Conservation (phyloP, 164 flowering plant species). For the Vitis rupestris region DNA sequence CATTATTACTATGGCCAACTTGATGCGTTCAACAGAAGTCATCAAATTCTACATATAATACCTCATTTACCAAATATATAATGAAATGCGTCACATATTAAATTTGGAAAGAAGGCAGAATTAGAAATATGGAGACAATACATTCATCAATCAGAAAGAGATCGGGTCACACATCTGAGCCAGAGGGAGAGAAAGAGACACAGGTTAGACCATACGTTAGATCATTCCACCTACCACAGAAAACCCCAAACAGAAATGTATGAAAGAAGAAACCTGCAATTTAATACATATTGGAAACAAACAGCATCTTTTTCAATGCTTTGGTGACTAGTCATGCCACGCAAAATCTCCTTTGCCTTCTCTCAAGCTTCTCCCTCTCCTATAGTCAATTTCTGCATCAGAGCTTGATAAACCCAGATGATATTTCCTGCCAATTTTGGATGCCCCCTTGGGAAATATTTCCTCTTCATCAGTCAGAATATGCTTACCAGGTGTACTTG, state of each 20-base stretch:
- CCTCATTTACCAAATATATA: neutral
- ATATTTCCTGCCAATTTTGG: constrained; percentile 45
- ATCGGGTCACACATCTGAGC: constrained; percentile 7
- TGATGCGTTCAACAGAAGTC: too few relatives aligned
- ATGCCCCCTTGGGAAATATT: constrained; percentile 47
- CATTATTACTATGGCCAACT: too few relatives aligned
- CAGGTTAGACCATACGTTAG: constrained; percentile 31
- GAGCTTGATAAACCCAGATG: constrained; percentile 66
- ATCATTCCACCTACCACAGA: constrained; percentile 26
- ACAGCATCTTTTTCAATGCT: neutral
- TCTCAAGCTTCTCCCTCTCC: constrained; percentile 76
- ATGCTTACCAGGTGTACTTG: constrained; percentile 26
- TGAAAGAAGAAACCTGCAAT: constrained; percentile 25
- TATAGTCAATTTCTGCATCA: constrained; percentile 87
- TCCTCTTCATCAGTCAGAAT: constrained; percentile 48
- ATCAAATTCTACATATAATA: too few relatives aligned
- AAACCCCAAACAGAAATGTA: constrained; percentile 19
- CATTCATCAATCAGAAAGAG: constrained; percentile 15
- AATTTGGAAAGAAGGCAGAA: neutral
- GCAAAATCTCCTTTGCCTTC: constrained; percentile 46
- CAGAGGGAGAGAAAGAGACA: neutral
- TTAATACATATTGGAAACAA: constrained; percentile 22
- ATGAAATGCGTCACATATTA: constrained; percentile 9
- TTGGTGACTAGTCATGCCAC: constrained; percentile 34
- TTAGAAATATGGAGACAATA: constrained; percentile 8